These are phyloP conservation scores for Daedaleopsis sinensis DNA, from an alignment of 768 basidiomycete genomes.

Conservation along the genomic window DNA sequence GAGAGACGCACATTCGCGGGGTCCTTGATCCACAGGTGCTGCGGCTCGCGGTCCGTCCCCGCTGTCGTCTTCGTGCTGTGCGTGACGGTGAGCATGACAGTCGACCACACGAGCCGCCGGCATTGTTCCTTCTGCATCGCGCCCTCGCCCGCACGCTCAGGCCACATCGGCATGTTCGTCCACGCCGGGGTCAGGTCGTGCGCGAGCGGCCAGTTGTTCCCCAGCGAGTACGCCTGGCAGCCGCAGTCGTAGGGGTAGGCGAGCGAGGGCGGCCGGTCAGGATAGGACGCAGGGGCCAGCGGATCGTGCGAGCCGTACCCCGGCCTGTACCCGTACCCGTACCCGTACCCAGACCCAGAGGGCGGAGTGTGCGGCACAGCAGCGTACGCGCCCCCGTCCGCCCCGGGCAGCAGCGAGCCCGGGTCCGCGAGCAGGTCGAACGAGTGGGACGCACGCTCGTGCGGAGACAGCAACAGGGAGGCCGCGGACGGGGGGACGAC, in stretches of 20 bases:
- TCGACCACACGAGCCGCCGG: constrained; percentile 73
- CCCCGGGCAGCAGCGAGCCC: constrained; percentile 41
- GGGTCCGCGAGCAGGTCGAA: constrained; percentile 62
- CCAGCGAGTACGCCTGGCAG: constrained; percentile 49
- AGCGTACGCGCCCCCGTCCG: background rate
- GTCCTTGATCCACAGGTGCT: constrained; percentile 57
- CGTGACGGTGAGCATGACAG: constrained; percentile 62
- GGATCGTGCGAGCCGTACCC: background rate
- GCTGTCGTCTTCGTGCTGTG: constrained; percentile 62
- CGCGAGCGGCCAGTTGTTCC: constrained; percentile 48
- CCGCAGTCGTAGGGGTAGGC: constrained; percentile 12
- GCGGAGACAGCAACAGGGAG: background rate
- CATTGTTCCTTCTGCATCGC: constrained; percentile 73
- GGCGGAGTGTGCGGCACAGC: background rate
- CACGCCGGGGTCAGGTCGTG: constrained; percentile 61
- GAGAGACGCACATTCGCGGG: constrained; percentile 58
- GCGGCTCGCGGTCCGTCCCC: constrained; percentile 23
- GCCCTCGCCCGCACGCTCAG: constrained; percentile 42
- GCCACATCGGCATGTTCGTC: constrained; percentile 67
- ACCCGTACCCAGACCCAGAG: background rate
- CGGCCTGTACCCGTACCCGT: no score
- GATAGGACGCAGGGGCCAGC: background rate
- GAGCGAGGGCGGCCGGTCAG: no score
- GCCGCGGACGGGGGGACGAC: background rate
- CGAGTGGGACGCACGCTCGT: constrained; percentile 38